Percentiles rank a stretch among this genome's conserved stretches.
These are phyloP conservation scores for Sporisorium graminicola DNA, from an alignment of 1,284 basidiomycete genomes.

Conservation along the genomic window DNA sequence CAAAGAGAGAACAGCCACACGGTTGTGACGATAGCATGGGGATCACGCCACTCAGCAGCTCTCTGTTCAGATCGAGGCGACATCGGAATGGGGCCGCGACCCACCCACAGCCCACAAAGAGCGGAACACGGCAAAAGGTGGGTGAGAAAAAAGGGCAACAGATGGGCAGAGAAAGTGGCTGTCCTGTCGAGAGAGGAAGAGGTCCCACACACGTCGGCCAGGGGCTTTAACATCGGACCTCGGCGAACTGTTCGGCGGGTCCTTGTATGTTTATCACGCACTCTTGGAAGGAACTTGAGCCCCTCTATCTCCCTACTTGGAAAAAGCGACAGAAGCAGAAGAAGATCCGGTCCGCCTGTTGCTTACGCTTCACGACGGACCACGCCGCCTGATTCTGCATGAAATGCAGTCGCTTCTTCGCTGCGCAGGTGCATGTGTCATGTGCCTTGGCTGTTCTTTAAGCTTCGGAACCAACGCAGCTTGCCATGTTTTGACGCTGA, in stretches of 20 bases:
- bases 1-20: neutral
- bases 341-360: neutral
- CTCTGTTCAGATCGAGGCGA: constrained; percentile 2
- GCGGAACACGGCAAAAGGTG: neutral
- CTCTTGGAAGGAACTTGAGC: no score
- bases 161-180: neutral
- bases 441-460: neutral
- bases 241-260: constrained; percentile 5
- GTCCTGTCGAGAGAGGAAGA: neutral
- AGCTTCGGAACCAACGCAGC: neutral
- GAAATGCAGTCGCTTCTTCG: neutral
- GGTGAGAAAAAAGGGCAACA: neutral
- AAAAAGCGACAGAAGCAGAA: neutral
- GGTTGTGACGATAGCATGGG: neutral
- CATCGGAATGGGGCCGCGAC: constrained; percentile 10
- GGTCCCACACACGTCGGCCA: neutral
- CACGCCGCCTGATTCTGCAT: no score
- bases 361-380: neutral
- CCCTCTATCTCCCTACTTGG: neutral
- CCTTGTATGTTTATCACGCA: neutral
- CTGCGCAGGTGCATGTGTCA: neutral
- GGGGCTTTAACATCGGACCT: neutral
- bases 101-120: no score
- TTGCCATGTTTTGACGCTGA: neutral
- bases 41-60: no score